Evolutionary conservation across 2,329 filamentous ascomycete species (phyloP).

Genomic region (Fusarium setosum): DNA sequence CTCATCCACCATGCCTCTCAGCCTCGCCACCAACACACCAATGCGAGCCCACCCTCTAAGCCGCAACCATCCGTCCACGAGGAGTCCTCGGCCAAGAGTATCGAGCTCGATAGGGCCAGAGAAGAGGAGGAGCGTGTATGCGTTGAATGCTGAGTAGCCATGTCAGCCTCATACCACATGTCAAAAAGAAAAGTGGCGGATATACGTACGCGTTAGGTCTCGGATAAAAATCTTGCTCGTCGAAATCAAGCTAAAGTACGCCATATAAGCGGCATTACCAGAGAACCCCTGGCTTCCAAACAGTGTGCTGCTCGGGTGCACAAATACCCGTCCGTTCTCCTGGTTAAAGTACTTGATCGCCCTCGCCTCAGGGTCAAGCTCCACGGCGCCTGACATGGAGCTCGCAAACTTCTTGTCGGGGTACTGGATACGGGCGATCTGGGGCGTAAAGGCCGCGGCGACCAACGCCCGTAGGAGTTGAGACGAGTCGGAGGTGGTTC

Average conservation of each 20-base stretch:
- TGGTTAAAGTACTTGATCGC: constrained; percentile 94
- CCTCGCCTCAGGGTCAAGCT: constrained; percentile 90
- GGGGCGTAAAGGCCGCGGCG: constrained; percentile 81
- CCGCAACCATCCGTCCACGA: constrained; percentile 91
- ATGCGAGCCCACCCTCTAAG: constrained; percentile 94
- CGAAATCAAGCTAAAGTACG: constrained; percentile 91
- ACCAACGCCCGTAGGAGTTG: constrained; percentile 76
- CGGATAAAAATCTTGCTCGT: constrained; percentile 93
- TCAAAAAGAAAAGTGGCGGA: not conserved
- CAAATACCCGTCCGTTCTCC: constrained; percentile 88
- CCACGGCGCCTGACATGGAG: constrained; percentile 88
- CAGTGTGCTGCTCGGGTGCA: constrained; percentile 88
- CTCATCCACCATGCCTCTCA: constrained; percentile 88
- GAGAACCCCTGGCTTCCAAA: constrained; percentile 86
- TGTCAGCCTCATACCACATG: constrained; percentile 9
- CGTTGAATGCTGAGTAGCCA: constrained; percentile 80
- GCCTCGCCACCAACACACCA: constrained; percentile 85
- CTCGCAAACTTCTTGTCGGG: constrained; percentile 96
- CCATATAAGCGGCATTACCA: constrained; percentile 80
- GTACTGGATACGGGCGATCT: constrained; percentile 91
- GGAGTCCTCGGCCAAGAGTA: constrained; percentile 84
- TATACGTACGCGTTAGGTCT: constrained; percentile 83
- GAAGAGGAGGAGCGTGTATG: constrained; percentile 89
- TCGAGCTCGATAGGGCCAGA: constrained; percentile 87
- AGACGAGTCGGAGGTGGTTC: constrained; percentile 44